Conservation (phyloP, 805 yeast species). For the Maudiozyma serrabonitensis region DNA sequence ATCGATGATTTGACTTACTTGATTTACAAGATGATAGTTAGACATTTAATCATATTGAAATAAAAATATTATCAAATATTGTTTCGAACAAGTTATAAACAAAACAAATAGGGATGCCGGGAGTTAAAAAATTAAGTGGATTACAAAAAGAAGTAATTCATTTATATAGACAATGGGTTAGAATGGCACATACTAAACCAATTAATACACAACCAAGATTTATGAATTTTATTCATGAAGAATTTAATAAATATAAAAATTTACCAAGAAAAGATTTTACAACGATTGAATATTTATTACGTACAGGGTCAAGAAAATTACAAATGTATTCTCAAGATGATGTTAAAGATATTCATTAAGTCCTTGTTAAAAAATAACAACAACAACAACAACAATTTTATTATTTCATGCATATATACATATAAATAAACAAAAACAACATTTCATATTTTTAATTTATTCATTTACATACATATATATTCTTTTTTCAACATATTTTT, state of each 20-base stretch:
- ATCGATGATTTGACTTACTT: too few relatives aligned
- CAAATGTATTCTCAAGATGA: constrained; percentile 66
- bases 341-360: constrained; percentile 53
- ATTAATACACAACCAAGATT: constrained; percentile 37
- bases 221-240: constrained; percentile 40
- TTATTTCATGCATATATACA: not conserved
- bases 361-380: too few relatives aligned
- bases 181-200: constrained; percentile 40
- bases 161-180: constrained; percentile 39
- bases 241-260: constrained; percentile 48
- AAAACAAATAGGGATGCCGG: not conserved
- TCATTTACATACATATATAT: not conserved
- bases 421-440: too few relatives aligned
- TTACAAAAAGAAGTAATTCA: constrained; percentile 44
- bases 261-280: constrained; percentile 72
- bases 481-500: not conserved
- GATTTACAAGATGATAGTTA: too few relatives aligned
- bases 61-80: too few relatives aligned
- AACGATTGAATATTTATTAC: constrained; percentile 73
- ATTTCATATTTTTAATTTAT: not conserved
- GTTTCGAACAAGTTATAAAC: too few relatives aligned
- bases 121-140: constrained; percentile 34
- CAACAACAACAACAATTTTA: too few relatives aligned
- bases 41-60: too few relatives aligned
- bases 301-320: constrained; percentile 62